These are phyloP conservation scores for Trichoderma sp. DNA, from an alignment of 2,329 filamentous ascomycete species.

Conservation along the genomic window DNA sequence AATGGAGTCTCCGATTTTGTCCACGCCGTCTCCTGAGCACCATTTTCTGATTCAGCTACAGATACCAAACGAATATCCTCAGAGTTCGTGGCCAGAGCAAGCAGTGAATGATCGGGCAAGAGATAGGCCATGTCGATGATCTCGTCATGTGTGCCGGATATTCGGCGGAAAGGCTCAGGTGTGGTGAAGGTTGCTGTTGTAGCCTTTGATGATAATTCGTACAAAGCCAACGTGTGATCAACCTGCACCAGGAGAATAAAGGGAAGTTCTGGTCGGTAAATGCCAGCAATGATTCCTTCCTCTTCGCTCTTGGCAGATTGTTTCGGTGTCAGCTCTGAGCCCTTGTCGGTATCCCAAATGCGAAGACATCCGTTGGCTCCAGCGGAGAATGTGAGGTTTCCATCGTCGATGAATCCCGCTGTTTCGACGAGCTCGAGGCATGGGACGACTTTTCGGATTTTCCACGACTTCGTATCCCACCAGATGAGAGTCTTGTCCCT, in stretches of 20 bases:
- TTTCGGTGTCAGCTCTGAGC: slow-evolving; percentile 74
- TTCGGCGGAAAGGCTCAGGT: slow-evolving; percentile 64
- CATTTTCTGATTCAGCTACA: slow-evolving; percentile 45
- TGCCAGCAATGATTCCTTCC: slow-evolving; percentile 67
- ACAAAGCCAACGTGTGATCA: slow-evolving; percentile 82
- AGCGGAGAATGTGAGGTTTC: slow-evolving; percentile 74
- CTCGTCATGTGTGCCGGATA: slow-evolving; percentile 96
- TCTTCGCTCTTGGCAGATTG: slow-evolving; percentile 60
- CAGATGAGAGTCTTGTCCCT: slow-evolving; percentile 92
- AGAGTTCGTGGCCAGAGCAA: slow-evolving; percentile 91
- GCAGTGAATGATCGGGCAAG: slow-evolving; percentile 71
- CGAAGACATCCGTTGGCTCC: slow-evolving; percentile 80
- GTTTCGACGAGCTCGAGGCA: slow-evolving; percentile 83
- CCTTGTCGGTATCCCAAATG: slow-evolving; percentile 76
- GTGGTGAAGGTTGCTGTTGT: slow-evolving; percentile 35
- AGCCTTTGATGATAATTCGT: slow-evolving; percentile 48
- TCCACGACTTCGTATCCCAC: slow-evolving; percentile 88
- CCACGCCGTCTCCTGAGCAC: slow-evolving; percentile 25
- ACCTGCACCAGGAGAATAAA: slow-evolving; percentile 80
- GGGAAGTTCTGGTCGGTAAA: slow-evolving; percentile 62
- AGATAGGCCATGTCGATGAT: slow-evolving; percentile 93
- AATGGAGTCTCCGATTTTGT: slow-evolving; percentile 47
- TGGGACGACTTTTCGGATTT: slow-evolving; percentile 73
- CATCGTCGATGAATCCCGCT: slow-evolving; percentile 72
- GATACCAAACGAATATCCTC: slow-evolving; percentile 90